Evolutionary conservation across 2,329 filamentous ascomycete species (phyloP), one percentile per base, ranked within the genome.

Genomic region (Aspergillus glaucus): DNA sequence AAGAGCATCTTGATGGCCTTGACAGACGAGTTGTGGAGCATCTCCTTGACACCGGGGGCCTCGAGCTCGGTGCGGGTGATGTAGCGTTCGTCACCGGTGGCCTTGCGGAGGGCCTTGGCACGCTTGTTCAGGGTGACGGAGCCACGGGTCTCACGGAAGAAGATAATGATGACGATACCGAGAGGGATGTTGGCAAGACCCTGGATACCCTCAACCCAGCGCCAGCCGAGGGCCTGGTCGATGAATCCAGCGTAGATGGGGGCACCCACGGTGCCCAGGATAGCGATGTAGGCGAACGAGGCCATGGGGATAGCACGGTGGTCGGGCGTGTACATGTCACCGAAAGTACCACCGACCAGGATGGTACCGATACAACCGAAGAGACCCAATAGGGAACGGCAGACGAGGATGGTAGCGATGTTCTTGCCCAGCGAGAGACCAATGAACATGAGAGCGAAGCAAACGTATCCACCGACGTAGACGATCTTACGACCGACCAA

Each of bases 231-330:
- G 37, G 73, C 64, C 57, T 77, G 66, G 59, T 78, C 75, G 58
- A 79, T 77, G 65, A 78, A 78, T 40, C 76, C 75, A 43, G 75
- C 74, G 57, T 79, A 78, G 55, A 79, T 77, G 36, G 76, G 76
- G 3, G 76, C 76, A 4, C 68, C 73, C 22, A 79, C 75, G 8
- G 76, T 79, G 41, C 76, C 76, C 49, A 77, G 68, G 48, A 77
- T 77, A 52, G 75, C 74, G 39, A 77, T 66, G 62, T 69, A 77
- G 12, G 71, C 68, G 65, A 76, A 77, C 47, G 69, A 66, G 9
- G 74, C 72, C 72, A 77, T 75, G 28, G 74, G 72, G 22, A 68
- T 65, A 39, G 72, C 71, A 42, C 73, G 71, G 49, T 74, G 63
- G 39, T 72, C 66, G 0, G 72, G 72, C 12, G 65, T 64, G 56